Evolutionary conservation across 345 rosid species (phyloP), one percentile per base, ranked within the genome.

Genomic region (Populus tremula): DNA sequence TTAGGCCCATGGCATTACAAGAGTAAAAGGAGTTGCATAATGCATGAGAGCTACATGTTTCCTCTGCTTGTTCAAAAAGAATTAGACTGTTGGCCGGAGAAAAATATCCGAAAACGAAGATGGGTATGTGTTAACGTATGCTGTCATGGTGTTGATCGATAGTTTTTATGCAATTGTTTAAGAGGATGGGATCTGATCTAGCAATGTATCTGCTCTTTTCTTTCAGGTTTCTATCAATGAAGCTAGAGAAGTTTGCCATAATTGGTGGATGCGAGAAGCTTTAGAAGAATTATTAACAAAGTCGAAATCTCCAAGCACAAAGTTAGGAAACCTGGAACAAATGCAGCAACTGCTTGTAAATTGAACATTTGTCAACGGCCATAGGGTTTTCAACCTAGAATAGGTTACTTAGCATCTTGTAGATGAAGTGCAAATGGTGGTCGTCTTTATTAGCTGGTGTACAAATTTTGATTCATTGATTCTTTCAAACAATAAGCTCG

Each of bases 231-330:
- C 77, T 25, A 87, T 87, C 25, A 69, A 82, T 7, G 89, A 87
- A 84, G 93, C 90, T 0, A 76, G 74, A n/a, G 87, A 86, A 82
- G 77, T 85, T 39, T 90, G 89, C 72, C 81, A 80, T 27, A 76
- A 70, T 21, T 50, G 43, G 78, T 90, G 93, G 93, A 90, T 90
- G 93, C 83, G 83, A 47, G 89, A 87, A 77, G 93, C 93, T 50
- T 80, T 90, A 59, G 90, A 88, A 47, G 90, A 68, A 1, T 80
- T 90, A 5, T 82, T 85, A 47, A 17, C 77, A n/a, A 62, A 73
- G 20, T 8, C 41, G 5, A 43, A 4, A 12, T 65, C 71, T 21
- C 21, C 61, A 23, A 23, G 65, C 54, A 35, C 62, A 76, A 6
- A 21, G 12, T 12, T 23, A 68, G 23, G 21, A 49, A 50, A 35